Evolutionary conservation across 345 rosid genomes (phyloP).

Genomic region (Acer saccharum): DNA sequence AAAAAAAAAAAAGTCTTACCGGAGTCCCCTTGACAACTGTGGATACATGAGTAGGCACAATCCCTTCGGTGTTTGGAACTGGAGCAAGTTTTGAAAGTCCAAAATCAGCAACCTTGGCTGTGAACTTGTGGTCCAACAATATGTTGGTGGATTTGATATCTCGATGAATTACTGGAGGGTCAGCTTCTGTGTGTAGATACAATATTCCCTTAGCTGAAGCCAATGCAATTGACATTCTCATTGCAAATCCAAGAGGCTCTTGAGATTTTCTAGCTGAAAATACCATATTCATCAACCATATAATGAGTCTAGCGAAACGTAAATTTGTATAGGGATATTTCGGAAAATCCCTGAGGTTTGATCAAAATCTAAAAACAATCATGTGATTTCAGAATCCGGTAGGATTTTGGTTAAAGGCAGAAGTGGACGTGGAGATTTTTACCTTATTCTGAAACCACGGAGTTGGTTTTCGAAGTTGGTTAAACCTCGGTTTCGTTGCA

Average conservation of each 20-base stretch:
- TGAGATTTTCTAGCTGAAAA: constrained; percentile 46
- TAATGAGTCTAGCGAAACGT: background rate
- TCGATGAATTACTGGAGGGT: constrained; percentile 90
- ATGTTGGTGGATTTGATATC: constrained; percentile 97
- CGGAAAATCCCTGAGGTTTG: too few species aligned
- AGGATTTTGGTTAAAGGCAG: too few species aligned
- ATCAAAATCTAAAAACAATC: too few species aligned
- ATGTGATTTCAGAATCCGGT: too few species aligned
- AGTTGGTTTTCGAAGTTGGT: too few species aligned
- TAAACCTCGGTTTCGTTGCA: too few species aligned
- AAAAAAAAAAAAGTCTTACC: constrained; percentile 39
- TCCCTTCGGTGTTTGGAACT: constrained; percentile 68
- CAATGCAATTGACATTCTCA: constrained; percentile 71
- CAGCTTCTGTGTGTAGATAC: constrained; percentile 86
- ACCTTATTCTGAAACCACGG: too few species aligned
- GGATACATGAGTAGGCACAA: constrained; percentile 67
- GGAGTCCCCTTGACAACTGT: constrained; percentile 97
- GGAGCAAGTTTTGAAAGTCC: constrained; percentile 94
- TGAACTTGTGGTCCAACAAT: constrained; percentile 64
- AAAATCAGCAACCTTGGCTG: constrained; percentile 94
- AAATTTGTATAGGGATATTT: too few species aligned
- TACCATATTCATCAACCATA: constrained; percentile 15
- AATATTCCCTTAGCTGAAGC: constrained; percentile 84
- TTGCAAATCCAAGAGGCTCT: constrained; percentile 60
- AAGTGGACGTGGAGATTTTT: too few species aligned